phyloP scores from a whole-genome alignment of 148 eudicot genomes.

The Rhododendron simsii region DNA sequence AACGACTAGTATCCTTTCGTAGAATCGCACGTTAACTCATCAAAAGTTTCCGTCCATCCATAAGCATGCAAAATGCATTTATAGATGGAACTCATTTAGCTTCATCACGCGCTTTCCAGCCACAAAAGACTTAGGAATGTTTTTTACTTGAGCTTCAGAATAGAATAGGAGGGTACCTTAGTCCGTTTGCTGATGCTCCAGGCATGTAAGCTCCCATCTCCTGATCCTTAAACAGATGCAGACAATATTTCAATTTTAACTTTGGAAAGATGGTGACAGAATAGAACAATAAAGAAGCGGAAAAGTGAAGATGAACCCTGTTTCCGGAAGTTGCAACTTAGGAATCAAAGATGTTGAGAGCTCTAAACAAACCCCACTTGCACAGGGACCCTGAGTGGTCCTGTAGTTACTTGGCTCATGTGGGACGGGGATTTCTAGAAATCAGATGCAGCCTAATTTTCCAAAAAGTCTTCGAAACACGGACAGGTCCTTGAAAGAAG shows the following conservation, averaged over 20 bases:
- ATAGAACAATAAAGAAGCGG: neutral
- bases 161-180: conserved; percentile 43
- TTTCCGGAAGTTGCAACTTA: neutral
- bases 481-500: neutral
- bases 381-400: neutral
- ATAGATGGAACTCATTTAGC: neutral
- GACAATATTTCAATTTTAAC: conserved; percentile 4
- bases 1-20: neutral
- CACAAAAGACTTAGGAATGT: neutral
- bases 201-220: conserved; percentile 85
- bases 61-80: neutral
- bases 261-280: neutral
- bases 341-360: neutral
- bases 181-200: conserved; percentile 57
- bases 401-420: neutral
- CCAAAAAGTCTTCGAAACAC: neutral
- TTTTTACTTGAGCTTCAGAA: neutral
- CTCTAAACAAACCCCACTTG: neutral
- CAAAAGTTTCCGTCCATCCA: neutral
- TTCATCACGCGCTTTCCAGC: neutral
- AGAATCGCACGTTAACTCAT: neutral
- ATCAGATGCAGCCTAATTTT: neutral
- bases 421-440: neutral
- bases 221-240: conserved; percentile 55
- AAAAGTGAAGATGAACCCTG: neutral